A percentile compares a stretch with the other conserved stretches of the same genome.
phyloP scores from a whole-genome alignment of 305 asterid species.

The Petunia hybrid region DNA sequence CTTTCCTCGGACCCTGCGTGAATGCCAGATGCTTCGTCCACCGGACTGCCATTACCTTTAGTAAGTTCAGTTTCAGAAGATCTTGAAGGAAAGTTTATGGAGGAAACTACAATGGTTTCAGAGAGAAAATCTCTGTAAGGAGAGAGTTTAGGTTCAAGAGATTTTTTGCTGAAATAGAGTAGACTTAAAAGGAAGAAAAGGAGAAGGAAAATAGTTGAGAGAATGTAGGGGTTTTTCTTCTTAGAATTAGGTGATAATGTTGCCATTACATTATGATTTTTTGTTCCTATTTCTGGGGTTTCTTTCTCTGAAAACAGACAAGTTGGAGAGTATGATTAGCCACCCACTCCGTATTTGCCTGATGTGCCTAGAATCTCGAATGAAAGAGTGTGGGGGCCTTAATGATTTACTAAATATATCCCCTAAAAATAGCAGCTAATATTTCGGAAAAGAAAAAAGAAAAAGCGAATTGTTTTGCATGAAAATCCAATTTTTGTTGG shows the following conservation, averaged over 20 bases:
- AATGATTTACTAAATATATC: too few relatives aligned
- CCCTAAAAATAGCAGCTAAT: too few relatives aligned
- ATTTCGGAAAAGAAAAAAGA: too few relatives aligned
- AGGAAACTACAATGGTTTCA: conserved; percentile 33
- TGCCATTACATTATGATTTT: conserved; percentile 17
- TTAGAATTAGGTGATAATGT: not conserved
- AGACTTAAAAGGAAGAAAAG: conserved; percentile 51
- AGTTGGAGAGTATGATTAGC: not conserved
- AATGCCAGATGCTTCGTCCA: too few relatives aligned
- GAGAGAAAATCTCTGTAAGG: conserved; percentile 47
- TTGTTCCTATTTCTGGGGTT: not conserved
- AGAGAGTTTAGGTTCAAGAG: conserved; percentile 54
- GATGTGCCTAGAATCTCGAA: not conserved
- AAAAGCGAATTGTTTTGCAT: not conserved
- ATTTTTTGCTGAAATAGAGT: conserved; percentile 54
- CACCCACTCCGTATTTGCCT: not conserved
- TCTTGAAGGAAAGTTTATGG: conserved; percentile 41
- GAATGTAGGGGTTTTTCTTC: conserved; percentile 37
- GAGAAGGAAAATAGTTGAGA: conserved; percentile 41
- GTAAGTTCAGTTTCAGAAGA: conserved; percentile 37
- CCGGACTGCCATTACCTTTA: too few relatives aligned
- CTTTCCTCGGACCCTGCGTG: too few relatives aligned
- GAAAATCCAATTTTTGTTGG: too few relatives aligned
- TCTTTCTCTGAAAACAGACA: not conserved
- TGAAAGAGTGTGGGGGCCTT: not conserved